Percentiles rank a stretch among this genome's conserved stretches.
phyloP scores from a whole-genome alignment of 257 asterid genomes.

The Plantago elongata region DNA sequence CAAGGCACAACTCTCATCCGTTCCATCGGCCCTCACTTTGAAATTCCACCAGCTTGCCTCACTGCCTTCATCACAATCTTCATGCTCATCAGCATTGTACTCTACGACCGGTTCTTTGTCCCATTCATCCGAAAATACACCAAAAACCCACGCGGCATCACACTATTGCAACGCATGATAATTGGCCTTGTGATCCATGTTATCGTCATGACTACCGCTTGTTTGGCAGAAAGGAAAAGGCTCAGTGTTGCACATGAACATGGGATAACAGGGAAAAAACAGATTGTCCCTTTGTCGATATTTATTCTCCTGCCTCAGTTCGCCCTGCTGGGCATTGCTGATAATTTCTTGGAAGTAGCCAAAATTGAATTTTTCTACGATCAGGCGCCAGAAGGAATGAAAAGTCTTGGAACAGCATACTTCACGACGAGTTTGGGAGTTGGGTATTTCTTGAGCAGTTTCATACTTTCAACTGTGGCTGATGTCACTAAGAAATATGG shows the following conservation, averaged over 20 bases:
- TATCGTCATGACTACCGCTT: constrained; percentile 43
- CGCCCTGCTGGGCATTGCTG: constrained; percentile 54
- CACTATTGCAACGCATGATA: constrained; percentile 58
- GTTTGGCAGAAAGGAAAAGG: constrained; percentile 39
- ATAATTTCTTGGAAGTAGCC: constrained; percentile 57
- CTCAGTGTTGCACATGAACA: constrained; percentile 38
- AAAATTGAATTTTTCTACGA: constrained; percentile 72
- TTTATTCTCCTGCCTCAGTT: constrained; percentile 66
- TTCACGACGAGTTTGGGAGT: constrained; percentile 59
- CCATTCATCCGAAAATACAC: constrained; percentile 40
- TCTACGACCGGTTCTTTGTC: constrained; percentile 57
- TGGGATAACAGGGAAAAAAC: constrained; percentile 22
- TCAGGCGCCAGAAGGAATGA: constrained; percentile 75
- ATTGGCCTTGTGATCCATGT: constrained; percentile 49
- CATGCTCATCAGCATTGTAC: constrained; percentile 45
- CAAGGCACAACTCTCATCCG: constrained; percentile 61
- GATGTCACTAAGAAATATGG: constrained; percentile 41
- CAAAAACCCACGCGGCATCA: constrained; percentile 60
- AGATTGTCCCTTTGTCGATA: constrained; percentile 53
- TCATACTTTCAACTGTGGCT: constrained; percentile 53
- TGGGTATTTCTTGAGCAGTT: constrained; percentile 60
- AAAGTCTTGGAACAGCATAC: constrained; percentile 74
- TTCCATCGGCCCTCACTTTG: constrained; percentile 43
- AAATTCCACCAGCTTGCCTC: constrained; percentile 66
- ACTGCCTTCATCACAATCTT: constrained; percentile 53